Base-by-base conservation (phyloP, 306 rosid genomes). In the Quercus berberidifolia region DNA sequence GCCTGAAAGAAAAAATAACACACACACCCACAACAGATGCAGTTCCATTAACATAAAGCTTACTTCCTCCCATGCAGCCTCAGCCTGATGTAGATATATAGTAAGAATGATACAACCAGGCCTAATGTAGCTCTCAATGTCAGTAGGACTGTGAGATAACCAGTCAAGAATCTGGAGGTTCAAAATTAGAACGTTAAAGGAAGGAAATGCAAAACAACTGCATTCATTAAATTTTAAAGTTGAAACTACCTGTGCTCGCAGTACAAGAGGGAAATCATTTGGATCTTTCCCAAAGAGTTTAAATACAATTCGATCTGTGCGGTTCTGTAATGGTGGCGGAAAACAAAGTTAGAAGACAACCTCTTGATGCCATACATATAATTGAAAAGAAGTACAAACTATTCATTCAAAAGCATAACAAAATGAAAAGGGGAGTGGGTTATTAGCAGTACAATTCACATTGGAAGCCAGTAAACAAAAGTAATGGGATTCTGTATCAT, bases 51-150 rank as follows among this genome's bases (percentile, higher is more conserved):
- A 43, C 25, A 55, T 51, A 75, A 83, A 55, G 55, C 90, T 81
- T 85, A 93, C 98, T 73, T 93, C 92, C 69, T 90, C 93, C 98
- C 98, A 93, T 33, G 68, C 84, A 77, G 86, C 83, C 78, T 90
- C 93, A n/a, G 83, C 63, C 79, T 89, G 96, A 55, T 90, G 95
- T 74, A 91, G 83, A 81, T 91, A 93, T 68, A 91, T 84, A 21
- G 98, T 93, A 82, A 93, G 86, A 76, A 93, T 82, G 80, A 93
- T 86, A 88, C 98, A 93, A 81, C 98, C 97, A 33, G 98, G 98
- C 76, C 90, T 89, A 74, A 93, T 91, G 89, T 93, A 93, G 90
- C 98, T 91, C 84, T 93, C 98, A 26, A 93, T 91, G 72, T 93
- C 95, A 13, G 91, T 85, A 65, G 98, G 98, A 78, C 95, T 87